phyloP scores from a whole-genome alignment of 805 yeast species.

The Kazachstania bromeliacearum region DNA sequence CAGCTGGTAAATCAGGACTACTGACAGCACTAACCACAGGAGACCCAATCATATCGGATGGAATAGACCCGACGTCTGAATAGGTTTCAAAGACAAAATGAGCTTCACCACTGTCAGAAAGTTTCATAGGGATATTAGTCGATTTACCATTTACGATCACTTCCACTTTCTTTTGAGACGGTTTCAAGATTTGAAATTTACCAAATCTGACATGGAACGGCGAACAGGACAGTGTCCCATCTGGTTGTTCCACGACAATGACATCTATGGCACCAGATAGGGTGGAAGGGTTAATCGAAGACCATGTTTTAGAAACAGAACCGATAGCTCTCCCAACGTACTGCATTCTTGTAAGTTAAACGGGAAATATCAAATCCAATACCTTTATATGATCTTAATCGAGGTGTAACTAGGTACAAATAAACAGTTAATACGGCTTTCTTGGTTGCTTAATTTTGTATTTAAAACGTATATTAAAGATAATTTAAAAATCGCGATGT shows the following conservation, averaged over 20 bases:
- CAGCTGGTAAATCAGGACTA: constrained; percentile 40
- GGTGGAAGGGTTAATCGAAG: constrained; percentile 92
- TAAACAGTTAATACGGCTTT: too few relatives aligned
- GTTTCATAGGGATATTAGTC: constrained; percentile 85
- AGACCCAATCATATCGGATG: constrained; percentile 70
- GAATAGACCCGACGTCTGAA: constrained; percentile 48
- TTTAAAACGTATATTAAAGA: too few relatives aligned
- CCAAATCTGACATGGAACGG: constrained; percentile 98
- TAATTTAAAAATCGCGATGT: too few relatives aligned
- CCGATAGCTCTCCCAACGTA: constrained; percentile 94
- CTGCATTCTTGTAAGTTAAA: constrained; percentile 51
- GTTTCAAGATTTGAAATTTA: constrained; percentile 82
- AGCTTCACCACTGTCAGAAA: constrained; percentile 97
- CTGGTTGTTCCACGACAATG: constrained; percentile 83
- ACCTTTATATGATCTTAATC: not conserved
- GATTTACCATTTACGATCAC: constrained; percentile 74
- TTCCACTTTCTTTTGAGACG: constrained; percentile 90
- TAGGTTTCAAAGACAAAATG: constrained; percentile 89
- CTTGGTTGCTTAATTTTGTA: too few relatives aligned
- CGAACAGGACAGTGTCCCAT: constrained; percentile 71
- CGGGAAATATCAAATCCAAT: too few relatives aligned
- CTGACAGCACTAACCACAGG: constrained; percentile 65
- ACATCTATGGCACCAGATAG: constrained; percentile 95
- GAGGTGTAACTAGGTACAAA: not conserved
- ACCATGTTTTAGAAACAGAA: constrained; percentile 94